Evolutionary conservation across 164 flowering plant genomes (phyloP).

Genomic region (Hamamelis virginiana): DNA sequence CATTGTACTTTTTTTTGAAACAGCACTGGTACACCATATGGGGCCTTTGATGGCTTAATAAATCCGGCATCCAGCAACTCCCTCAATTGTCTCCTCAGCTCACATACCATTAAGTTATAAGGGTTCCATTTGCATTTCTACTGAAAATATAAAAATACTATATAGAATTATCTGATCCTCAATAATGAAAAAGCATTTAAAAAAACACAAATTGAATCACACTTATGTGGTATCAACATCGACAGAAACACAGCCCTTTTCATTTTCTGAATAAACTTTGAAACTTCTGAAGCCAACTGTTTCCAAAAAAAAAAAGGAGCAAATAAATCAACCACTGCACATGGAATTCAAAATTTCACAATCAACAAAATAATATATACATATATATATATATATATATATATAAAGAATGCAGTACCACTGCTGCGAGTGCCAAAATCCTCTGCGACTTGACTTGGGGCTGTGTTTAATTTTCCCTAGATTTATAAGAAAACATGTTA

Average conservation of each 20-base stretch:
- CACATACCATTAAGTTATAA: conserved; percentile 11
- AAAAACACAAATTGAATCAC: background rate
- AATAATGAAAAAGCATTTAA: background rate
- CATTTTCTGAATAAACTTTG: conserved; percentile 42
- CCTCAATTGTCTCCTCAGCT: too few relatives aligned
- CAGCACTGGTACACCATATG: too few relatives aligned
- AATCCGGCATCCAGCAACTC: too few relatives aligned
- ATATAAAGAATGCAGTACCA: conserved; percentile 10
- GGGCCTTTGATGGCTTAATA: too few relatives aligned
- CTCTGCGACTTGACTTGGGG: conserved; percentile 6
- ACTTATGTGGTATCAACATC: conserved; percentile 23
- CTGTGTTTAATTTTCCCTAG: conserved; percentile 19
- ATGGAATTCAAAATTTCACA: background rate
- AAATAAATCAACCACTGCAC: background rate
- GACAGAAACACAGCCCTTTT: conserved; percentile 14
- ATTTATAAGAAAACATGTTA: background rate
- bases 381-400: too few relatives aligned
- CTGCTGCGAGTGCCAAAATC: conserved; percentile 12
- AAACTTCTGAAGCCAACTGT: conserved; percentile 34
- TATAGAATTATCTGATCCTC: background rate
- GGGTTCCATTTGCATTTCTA: conserved; percentile 9
- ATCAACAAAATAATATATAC: background rate
- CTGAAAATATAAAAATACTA: background rate
- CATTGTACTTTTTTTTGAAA: too few relatives aligned
- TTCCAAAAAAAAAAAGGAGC: background rate